Base-by-base conservation (phyloP, 768 basidiomycete species). In the Suillus cothurnatus region DNA sequence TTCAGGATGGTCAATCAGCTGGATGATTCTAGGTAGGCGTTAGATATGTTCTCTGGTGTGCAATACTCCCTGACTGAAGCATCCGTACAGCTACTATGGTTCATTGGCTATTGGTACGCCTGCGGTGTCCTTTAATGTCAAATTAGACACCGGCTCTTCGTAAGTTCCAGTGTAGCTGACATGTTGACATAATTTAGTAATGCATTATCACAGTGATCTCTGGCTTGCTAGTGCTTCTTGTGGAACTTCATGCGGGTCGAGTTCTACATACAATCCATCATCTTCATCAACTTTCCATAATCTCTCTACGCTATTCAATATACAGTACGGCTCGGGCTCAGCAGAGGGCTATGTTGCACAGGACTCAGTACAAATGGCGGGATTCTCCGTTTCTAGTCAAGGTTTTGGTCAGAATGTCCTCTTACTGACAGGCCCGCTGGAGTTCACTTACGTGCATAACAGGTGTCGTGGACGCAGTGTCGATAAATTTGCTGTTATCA, bases 1-100 rank as follows among this genome's bases (percentile, higher is more conserved):
- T 49, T 26, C 67, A 92, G 90, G 59, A 74, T 91, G 19, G 81
- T 84, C 21, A 86, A 91, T 70, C 89, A 92, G 75, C 81, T 82
- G 47, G 73, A 79, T 17, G 92, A 93, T 74, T 88, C 89, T 15
- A 86, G 84, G 88, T 87, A 70, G 59, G 81, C 70, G 32, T 32
- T 45, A 17, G 8, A 55, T 32, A 38, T 55, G 2, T 61, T 65
- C 11, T 28, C 28, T 9, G 3, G 2, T 32, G 21, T 55, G 11
- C 8, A 28, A 31, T 23, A 6, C 6, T 28, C n/a, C 47, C 15
- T 50, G 43, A 59, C n/a, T 58, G 68, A 49, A 71, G 7, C 34
- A 14, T 17, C n/a, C n/a, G 0, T 4, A 60, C 9, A 77, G 76
- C 14, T 82, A 80, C 66, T 78, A 73, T 65, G 82, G 79, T 58